These are phyloP conservation scores for Populus hybrid DNA, from an alignment of 441 rosid species.

Conservation along the genomic window DNA sequence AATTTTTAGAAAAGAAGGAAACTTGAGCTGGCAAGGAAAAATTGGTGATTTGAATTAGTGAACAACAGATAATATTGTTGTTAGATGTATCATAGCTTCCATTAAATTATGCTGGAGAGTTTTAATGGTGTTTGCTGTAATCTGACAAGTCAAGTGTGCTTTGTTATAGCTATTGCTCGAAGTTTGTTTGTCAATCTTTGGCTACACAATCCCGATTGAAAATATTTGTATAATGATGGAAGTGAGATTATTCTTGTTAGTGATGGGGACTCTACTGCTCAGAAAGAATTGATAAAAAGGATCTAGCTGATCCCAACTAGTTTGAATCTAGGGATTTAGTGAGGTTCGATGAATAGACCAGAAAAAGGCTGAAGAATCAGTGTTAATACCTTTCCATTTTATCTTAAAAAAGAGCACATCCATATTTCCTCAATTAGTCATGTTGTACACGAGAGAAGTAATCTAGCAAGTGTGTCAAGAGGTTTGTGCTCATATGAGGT, in stretches of 20 bases:
- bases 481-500: neutral
- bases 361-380: neutral
- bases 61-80: neutral
- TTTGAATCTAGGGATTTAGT: neutral
- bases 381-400: neutral
- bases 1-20: neutral
- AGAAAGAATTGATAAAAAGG: neutral
- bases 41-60: neutral
- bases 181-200: neutral
- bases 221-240: neutral
- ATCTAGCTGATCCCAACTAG: neutral
- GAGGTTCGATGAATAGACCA: neutral
- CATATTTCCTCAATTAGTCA: neutral
- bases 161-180: neutral
- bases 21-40: neutral
- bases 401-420: neutral
- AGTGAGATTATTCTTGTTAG: neutral
- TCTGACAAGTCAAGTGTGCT: neutral
- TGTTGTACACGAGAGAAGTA: neutral
- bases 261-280: neutral
- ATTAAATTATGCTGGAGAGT: neutral
- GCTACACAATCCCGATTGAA: neutral
- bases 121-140: neutral
- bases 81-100: neutral
- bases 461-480: neutral